Conservation (phyloP, 2,329 filamentous ascomycete species). For the Simplicillium sp. region DNA sequence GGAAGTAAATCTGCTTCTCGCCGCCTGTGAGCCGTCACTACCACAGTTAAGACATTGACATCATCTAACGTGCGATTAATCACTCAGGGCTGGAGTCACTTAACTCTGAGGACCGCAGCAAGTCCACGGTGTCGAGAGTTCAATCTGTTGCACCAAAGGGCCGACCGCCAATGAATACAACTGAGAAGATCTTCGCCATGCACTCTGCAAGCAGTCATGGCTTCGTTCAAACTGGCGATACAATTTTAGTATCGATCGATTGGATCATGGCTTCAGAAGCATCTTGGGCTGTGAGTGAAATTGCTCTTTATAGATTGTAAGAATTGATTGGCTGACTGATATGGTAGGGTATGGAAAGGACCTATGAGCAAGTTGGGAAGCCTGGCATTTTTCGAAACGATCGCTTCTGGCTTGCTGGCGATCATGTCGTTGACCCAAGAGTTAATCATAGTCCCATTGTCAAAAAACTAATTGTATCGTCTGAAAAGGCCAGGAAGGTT, state of each 20-base stretch:
- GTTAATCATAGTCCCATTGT: constrained; percentile 23
- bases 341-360: constrained; percentile 27
- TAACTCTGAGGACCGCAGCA: too few species aligned
- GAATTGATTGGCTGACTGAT: too few species aligned
- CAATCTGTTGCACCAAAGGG: too few species aligned
- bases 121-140: too few species aligned
- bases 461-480: constrained; percentile 22
- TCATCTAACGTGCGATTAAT: too few species aligned
- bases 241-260: constrained; percentile 31
- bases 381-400: constrained; percentile 38
- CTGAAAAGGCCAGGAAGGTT: constrained; percentile 23
- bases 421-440: constrained; percentile 37
- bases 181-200: constrained; percentile 35
- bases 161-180: constrained; percentile 24
- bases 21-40: too few species aligned
- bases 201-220: constrained; percentile 26
- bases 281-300: constrained; percentile 16
- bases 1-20: too few species aligned
- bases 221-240: constrained; percentile 24
- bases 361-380: constrained; percentile 26
- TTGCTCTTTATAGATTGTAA: too few species aligned
- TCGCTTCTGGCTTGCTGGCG: constrained; percentile 38
- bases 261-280: constrained; percentile 35
- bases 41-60: too few species aligned
- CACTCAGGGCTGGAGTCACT: too few species aligned